Conservation (phyloP, 306 rosid species). For the Cicer yamashitae region DNA sequence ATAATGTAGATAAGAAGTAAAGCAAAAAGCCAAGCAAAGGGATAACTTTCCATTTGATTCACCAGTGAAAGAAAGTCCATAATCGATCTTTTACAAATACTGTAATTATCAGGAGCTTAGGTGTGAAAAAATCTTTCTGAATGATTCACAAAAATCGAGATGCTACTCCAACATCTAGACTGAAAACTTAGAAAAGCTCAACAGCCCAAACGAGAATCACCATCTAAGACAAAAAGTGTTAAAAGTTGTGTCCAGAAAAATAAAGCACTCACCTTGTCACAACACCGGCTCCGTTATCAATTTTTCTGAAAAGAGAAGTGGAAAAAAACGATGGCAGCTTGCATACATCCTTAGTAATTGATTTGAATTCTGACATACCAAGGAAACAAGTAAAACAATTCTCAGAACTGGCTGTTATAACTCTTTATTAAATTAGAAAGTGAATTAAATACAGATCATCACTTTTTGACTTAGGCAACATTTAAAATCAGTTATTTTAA, state of each 20-base stretch:
- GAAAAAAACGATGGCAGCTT: slow-evolving; percentile 98
- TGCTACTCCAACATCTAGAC: slow-evolving; percentile 39
- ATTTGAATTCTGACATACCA: slow-evolving; percentile 79
- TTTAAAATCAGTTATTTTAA: slow-evolving; percentile 24
- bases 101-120: slow-evolving; percentile 10
- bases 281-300: slow-evolving; percentile 79
- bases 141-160: slow-evolving; percentile 26
- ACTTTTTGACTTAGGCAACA: slow-evolving; percentile 12
- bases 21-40: slow-evolving; percentile 41
- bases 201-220: slow-evolving; percentile 43
- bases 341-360: slow-evolving; percentile 89
- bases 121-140: slow-evolving; percentile 16
- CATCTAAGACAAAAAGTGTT: slow-evolving; percentile 34
- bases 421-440: slow-evolving; percentile 31
- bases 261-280: slow-evolving; percentile 74
- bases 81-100: slow-evolving; percentile 7
- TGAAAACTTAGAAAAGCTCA: slow-evolving; percentile 32
- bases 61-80: slow-evolving; percentile 10
- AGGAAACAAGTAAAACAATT: slow-evolving; percentile 48
- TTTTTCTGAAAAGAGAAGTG: slow-evolving; percentile 78
- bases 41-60: slow-evolving; percentile 31
- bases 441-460: slow-evolving; percentile 20
- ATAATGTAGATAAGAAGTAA: slow-evolving; percentile 33
- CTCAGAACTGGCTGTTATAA: slow-evolving; percentile 38
- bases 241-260: slow-evolving; percentile 16